These are phyloP conservation scores for Peribolospora baueri DNA, from an alignment of 768 basidiomycete species.

Conservation along the genomic window DNA sequence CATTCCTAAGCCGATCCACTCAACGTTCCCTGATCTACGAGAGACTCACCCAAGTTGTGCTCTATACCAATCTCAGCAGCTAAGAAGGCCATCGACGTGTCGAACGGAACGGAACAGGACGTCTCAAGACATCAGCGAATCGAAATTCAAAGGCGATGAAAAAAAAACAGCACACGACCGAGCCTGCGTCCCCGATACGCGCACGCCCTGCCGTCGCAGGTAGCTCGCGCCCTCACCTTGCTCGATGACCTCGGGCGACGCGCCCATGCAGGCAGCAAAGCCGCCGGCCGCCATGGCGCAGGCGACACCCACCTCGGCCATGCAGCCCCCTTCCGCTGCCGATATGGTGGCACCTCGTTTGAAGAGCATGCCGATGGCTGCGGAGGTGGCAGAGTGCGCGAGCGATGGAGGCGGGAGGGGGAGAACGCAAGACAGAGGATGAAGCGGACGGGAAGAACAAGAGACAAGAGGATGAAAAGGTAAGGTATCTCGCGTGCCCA, in stretches of 20 bases:
- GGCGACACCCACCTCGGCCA: constrained; percentile 92
- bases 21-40: not conserved
- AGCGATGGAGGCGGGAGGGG: not conserved
- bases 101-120: constrained; percentile 4
- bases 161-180: constrained; percentile 4
- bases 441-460: not conserved
- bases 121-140: not conserved
- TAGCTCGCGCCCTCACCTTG: constrained; percentile 5
- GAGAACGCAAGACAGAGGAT: not conserved
- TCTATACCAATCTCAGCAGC: constrained; percentile 78
- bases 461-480: no score
- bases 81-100: constrained; percentile 13
- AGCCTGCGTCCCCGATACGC: constrained; percentile 18
- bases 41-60: constrained; percentile 39
- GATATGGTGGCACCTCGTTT: constrained; percentile 93
- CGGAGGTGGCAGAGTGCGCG: not conserved
- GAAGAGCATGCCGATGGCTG: constrained; percentile 71
- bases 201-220: constrained; percentile 1
- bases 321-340: constrained; percentile 75
- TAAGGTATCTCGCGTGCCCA: no score
- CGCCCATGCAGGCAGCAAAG: constrained; percentile 85
- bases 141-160: not conserved
- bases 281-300: constrained; percentile 90
- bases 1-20: not conserved
- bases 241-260: constrained; percentile 49